Evolutionary conservation across 2,329 filamentous ascomycete species (phyloP).

Genomic region (Trichophyton simii): DNA sequence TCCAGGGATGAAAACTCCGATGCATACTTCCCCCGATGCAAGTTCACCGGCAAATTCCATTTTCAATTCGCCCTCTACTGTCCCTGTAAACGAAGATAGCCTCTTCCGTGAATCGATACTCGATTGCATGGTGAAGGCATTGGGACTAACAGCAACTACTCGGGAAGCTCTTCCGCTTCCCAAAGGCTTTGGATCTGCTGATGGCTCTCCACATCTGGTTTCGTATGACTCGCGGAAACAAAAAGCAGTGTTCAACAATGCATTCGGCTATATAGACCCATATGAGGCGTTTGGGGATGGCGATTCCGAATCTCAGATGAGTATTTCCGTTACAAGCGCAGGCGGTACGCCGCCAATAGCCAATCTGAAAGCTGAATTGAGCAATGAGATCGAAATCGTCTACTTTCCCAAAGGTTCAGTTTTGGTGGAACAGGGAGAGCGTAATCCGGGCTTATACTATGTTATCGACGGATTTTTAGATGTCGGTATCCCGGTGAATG

Average conservation of each 20-base stretch:
- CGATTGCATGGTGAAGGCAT: constrained; percentile 89
- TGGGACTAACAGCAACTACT: constrained; percentile 59
- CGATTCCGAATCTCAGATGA: constrained; percentile 73
- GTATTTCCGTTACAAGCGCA: constrained; percentile 51
- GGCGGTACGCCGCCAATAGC: constrained; percentile 51
- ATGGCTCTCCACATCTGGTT: constrained; percentile 71
- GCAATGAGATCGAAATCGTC: constrained; percentile 89
- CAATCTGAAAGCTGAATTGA: constrained; percentile 62
- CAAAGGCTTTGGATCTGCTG: constrained; percentile 57
- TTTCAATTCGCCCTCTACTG: constrained; percentile 18
- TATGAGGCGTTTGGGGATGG: constrained; percentile 62
- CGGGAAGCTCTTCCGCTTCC: constrained; percentile 45
- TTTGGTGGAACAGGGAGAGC: constrained; percentile 87
- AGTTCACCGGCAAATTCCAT: constrained; percentile 4
- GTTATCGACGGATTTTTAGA: constrained; percentile 95
- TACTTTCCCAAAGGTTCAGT: constrained; percentile 93
- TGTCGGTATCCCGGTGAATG: constrained; percentile 67
- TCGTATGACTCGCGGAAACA: constrained; percentile 73
- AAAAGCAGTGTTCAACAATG: constrained; percentile 70
- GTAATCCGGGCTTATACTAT: constrained; percentile 94
- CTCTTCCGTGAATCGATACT: constrained; percentile 81
- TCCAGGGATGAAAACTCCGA: constrained; percentile 7
- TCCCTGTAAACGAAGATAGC: constrained; percentile 53
- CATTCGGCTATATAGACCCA: constrained; percentile 81
- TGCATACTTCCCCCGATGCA: background rate